Evolutionary conservation across 139 green algal species (phyloP), one percentile per base, ranked within the genome.

Genomic region (Eudorina sp.): DNA sequence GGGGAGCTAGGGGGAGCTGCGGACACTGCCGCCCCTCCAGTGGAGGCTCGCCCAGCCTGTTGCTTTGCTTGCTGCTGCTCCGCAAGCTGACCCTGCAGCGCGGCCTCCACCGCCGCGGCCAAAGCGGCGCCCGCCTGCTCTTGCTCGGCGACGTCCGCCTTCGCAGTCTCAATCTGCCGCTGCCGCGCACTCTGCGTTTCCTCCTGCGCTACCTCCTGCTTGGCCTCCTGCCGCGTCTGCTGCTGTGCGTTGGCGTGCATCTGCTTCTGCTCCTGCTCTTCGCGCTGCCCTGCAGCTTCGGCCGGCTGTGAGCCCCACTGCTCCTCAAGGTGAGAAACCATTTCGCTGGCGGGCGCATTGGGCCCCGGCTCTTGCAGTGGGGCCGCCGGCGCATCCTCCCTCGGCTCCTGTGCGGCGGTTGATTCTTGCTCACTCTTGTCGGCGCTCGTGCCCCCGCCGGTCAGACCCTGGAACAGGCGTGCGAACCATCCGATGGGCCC

Each of bases 401-500:
- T 40, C 21, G 1, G 19, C 19, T 53, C 18, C 68, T 29, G 16
- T 2, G 16, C 8, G 68, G 36, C 38, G 34, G n/a, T n/a, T n/a
- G n/a, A n/a, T n/a, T n/a, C n/a, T n/a, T n/a, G n/a, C n/a, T 29
- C 34, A 38, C 68, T 51, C 36, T 38, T 64, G 19, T 8, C 46
- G 27, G 11, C 74, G 74, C 14, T 60, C 31, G 16, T 43, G 51
- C 2, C 48, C 31, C 51, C 31, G n/a, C 75, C 75, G 14, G 51
- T 34, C 3, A 82, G 13, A 25, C 45, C 73, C 45, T 23, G 3
- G 73, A 82, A 64, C 45, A 82, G 16, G 27, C 73, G 73, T 0
- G 23, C n/a, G 43, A 82, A 64, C 73, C 73, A 82, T 5, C 73
- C 73, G 21, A 82, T 45, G 25, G 73, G 73, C 11, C 73, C 45